Evolutionary conservation across 768 basidiomycete species (phyloP).

Genomic region (Macrocybe gigantea): DNA sequence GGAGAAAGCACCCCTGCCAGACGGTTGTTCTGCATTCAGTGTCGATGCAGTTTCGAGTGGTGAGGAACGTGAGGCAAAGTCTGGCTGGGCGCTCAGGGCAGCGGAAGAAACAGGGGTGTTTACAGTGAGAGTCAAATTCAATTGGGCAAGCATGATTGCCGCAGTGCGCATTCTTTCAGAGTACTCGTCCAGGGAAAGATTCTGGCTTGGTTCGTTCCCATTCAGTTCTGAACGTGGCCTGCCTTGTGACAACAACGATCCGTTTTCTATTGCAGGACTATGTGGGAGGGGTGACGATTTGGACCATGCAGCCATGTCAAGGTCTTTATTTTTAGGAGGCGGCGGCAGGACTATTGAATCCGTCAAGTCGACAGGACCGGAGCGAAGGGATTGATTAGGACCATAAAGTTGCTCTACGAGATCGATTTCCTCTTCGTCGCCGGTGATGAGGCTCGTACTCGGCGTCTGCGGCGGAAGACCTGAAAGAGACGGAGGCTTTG

Average conservation of each 20-base stretch:
- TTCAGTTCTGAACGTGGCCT: conserved; percentile 3
- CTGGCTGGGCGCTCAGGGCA: conserved; percentile 11
- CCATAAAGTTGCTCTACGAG: conserved; percentile 96
- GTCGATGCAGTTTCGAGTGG: no score
- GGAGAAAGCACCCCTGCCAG: conserved; percentile 7
- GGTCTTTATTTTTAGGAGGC: conserved; percentile 81
- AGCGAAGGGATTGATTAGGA: conserved; percentile 63
- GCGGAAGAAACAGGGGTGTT: conserved; percentile 14
- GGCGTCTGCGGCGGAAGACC: background rate
- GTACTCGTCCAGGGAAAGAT: conserved; percentile 90
- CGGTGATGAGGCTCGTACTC: background rate
- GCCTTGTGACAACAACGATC: conserved; percentile 1
- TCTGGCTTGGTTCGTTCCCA: conserved; percentile 17
- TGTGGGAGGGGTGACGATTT: conserved; percentile 44
- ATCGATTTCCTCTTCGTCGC: conserved; percentile 87
- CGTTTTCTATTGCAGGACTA: conserved; percentile 18
- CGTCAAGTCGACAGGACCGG: conserved; percentile 67
- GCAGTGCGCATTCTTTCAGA: conserved; percentile 98
- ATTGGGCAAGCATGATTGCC: conserved; percentile 95
- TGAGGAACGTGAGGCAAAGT: background rate
- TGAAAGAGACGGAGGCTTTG: background rate
- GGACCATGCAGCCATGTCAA: conserved; percentile 85
- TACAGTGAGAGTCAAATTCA: conserved; percentile 78
- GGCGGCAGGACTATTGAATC: conserved; percentile 82
- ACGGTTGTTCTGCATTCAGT: conserved; percentile 10